Evolutionary conservation across 352 stramenopile species (phyloP).

Genomic region (Globisporangium paddicum): DNA sequence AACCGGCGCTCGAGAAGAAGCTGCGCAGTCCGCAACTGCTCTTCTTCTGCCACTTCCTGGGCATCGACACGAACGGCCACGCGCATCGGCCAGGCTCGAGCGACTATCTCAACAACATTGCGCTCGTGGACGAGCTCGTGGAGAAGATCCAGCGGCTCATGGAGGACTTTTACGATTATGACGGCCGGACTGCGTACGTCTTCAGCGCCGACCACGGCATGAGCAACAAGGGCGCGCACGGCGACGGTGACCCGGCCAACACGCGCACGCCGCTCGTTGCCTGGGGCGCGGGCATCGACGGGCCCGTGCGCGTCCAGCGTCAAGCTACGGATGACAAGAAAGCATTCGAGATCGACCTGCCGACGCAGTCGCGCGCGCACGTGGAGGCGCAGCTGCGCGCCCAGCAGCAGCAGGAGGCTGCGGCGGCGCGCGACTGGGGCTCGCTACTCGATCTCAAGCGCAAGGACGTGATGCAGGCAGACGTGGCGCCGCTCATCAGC

Average conservation of each 20-base stretch:
- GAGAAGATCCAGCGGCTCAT: conserved; percentile 50
- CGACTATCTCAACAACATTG: conserved; percentile 85
- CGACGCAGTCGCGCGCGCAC: conserved; percentile 62
- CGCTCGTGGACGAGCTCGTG: conserved; percentile 72
- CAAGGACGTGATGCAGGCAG: conserved; percentile 82
- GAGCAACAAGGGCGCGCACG: conserved; percentile 78
- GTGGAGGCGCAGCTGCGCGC: conserved; percentile 52
- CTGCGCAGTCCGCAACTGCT: conserved; percentile 44
- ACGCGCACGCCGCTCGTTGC: conserved; percentile 76
- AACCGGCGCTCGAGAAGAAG: conserved; percentile 24
- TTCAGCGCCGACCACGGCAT: conserved; percentile 87
- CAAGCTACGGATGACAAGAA: background rate
- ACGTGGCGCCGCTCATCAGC: conserved; percentile 74
- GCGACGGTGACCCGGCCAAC: conserved; percentile 75
- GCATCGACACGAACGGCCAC: conserved; percentile 86
- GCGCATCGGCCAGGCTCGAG: conserved; percentile 69
- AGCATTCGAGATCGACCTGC: conserved; percentile 57
- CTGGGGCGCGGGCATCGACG: conserved; percentile 69
- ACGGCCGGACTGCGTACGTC: conserved; percentile 68
- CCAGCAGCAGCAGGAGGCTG: conserved; percentile 42
- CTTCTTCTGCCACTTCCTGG: conserved; percentile 81
- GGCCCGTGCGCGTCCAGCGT: conserved; percentile 13
- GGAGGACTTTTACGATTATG: conserved; percentile 65
- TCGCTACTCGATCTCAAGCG: conserved; percentile 38
- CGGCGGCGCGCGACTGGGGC: conserved; percentile 39